phyloP scores from a whole-genome alignment of 441 rosid species.

The Geranium incanum region DNA sequence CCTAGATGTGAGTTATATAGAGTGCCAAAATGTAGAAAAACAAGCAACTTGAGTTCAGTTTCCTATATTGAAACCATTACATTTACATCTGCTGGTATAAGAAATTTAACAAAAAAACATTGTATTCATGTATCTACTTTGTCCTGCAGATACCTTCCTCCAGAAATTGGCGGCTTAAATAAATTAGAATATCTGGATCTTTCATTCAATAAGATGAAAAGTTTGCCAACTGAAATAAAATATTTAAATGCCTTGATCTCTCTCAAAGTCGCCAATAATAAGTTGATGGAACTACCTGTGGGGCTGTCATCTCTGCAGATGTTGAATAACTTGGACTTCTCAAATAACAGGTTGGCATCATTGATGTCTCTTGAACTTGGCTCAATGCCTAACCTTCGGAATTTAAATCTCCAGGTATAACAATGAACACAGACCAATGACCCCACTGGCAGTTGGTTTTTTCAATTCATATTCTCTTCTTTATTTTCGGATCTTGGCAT shows the following conservation, averaged over 20 bases:
- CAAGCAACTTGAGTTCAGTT: neutral
- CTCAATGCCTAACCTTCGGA: slow-evolving; percentile 59
- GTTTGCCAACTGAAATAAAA: slow-evolving; percentile 65
- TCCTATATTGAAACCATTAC: neutral
- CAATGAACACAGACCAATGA: neutral
- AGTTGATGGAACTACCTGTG: slow-evolving; percentile 56
- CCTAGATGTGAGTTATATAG: neutral
- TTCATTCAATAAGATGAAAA: slow-evolving; percentile 85
- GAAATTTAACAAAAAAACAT: slow-evolving; percentile 1
- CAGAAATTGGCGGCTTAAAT: slow-evolving; percentile 83
- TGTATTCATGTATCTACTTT: slow-evolving; percentile 18
- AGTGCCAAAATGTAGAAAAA: neutral
- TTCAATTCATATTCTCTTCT: neutral
- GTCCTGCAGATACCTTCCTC: slow-evolving; percentile 71
- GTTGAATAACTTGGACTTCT: slow-evolving; percentile 71
- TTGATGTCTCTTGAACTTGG: slow-evolving; percentile 63
- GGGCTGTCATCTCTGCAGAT: slow-evolving; percentile 57
- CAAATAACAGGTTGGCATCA: slow-evolving; percentile 70
- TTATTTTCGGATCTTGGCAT: neutral
- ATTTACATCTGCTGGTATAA: neutral
- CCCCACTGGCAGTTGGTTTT: neutral
- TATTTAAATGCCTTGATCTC: slow-evolving; percentile 54
- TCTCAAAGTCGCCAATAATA: slow-evolving; percentile 77
- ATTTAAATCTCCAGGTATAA: slow-evolving; percentile 76
- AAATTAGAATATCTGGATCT: slow-evolving; percentile 77